A percentile compares a stretch with the other conserved stretches of the same genome.
Evolutionary conservation across 768 basidiomycete genomes (phyloP).

Genomic region (Tylopilus subfusipes): DNA sequence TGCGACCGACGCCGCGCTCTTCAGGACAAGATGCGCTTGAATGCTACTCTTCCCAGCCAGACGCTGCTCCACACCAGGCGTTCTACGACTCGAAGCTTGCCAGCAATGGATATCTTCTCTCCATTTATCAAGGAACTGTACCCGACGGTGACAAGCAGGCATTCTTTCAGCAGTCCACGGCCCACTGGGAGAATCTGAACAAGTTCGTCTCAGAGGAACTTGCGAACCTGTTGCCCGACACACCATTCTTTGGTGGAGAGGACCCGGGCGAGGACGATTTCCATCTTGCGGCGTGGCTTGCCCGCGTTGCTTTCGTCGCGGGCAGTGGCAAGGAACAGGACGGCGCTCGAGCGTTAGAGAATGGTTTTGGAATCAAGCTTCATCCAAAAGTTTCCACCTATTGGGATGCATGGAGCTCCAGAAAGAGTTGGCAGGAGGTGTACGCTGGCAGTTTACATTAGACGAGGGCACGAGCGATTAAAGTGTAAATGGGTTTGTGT

Average conservation of each 20-base stretch:
- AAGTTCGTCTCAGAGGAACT: conserved; percentile 40
- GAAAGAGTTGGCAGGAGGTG: conserved; percentile 46
- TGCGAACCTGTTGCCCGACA: conserved; percentile 37
- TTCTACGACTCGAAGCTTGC: conserved; percentile 45
- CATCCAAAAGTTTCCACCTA: conserved; percentile 40
- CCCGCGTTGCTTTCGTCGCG: conserved; percentile 39
- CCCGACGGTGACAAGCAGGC: conserved; percentile 32
- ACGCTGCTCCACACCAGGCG: conserved; percentile 35
- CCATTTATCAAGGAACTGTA: conserved; percentile 40
- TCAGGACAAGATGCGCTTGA: conserved; percentile 44
- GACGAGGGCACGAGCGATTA: neutral
- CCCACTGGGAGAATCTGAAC: conserved; percentile 38
- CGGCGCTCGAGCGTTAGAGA: conserved; percentile 37
- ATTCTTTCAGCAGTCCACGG: conserved; percentile 39
- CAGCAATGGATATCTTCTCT: conserved; percentile 38
- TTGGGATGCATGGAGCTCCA: conserved; percentile 42
- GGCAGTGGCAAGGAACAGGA: conserved; percentile 38
- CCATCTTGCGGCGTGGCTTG: conserved; percentile 52
- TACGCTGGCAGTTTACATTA: conserved; percentile 45
- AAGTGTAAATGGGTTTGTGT: neutral
- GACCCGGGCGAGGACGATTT: conserved; percentile 52
- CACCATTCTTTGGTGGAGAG: conserved; percentile 47
- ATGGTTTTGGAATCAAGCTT: conserved; percentile 36
- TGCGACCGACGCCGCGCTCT: neutral
- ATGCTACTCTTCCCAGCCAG: conserved; percentile 33